Evolutionary conservation across 805 yeast genomes (phyloP).

Genomic region (Maudiozyma barnettii): DNA sequence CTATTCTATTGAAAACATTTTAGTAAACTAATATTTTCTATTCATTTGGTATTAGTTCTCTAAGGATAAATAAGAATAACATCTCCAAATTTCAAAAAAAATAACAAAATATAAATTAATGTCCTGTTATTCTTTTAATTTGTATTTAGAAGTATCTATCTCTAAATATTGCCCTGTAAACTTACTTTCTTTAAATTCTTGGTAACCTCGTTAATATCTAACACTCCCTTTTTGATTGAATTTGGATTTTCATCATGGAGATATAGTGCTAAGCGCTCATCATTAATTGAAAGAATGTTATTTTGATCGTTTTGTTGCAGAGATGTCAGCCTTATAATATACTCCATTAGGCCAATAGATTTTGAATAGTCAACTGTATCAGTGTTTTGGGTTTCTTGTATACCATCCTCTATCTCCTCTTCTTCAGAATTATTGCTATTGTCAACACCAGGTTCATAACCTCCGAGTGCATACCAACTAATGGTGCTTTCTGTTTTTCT

Average conservation of each 20-base stretch:
- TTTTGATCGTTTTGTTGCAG: conserved; percentile 52
- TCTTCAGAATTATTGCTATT: conserved; percentile 26
- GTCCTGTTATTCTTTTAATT: too few relatives aligned
- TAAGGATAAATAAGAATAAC: too few relatives aligned
- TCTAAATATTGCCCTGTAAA: background rate
- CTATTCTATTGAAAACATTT: too few relatives aligned
- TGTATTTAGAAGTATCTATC: too few relatives aligned
- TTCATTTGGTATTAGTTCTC: too few relatives aligned
- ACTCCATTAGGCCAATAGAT: conserved; percentile 52
- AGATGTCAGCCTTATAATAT: conserved; percentile 47
- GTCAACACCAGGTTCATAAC: conserved; percentile 21
- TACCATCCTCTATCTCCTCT: too few relatives aligned
- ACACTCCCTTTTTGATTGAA: conserved; percentile 1
- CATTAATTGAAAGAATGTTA: conserved; percentile 46
- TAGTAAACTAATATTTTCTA: too few relatives aligned
- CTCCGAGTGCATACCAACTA: conserved; percentile 49
- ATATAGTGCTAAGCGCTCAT: conserved; percentile 55
- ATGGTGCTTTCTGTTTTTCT: conserved; percentile 15
- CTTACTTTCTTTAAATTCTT: conserved; percentile 3
- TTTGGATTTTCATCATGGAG: conserved; percentile 44
- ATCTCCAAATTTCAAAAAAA: too few relatives aligned
- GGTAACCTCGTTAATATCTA: conserved; percentile 3
- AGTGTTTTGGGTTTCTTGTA: conserved; percentile 10
- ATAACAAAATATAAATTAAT: too few relatives aligned
- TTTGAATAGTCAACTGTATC: conserved; percentile 25